A percentile compares a stretch with the other conserved stretches of the same genome.
These are phyloP conservation scores for Candida alai DNA, from an alignment of 805 yeast species.

Conservation along the genomic window DNA sequence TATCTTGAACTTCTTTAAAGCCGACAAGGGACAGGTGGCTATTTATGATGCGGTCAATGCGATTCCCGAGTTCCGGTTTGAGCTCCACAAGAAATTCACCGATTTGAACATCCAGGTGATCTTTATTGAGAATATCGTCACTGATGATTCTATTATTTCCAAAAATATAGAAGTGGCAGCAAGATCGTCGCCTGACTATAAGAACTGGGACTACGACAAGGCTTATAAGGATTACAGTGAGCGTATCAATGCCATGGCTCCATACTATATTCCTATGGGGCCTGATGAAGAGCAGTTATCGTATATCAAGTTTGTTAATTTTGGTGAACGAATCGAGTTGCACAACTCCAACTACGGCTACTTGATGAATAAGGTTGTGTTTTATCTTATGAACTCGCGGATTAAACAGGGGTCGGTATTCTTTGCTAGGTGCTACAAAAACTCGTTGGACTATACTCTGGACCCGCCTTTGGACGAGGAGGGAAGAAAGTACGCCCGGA, in stretches of 20 bases:
- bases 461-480: constrained; percentile 81
- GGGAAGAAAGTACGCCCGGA: constrained; percentile 65
- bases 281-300: constrained; percentile 50
- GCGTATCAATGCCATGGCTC: constrained; percentile 64
- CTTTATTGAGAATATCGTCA: constrained; percentile 84
- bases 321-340: constrained; percentile 79
- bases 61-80: constrained; percentile 59
- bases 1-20: constrained; percentile 64
- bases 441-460: constrained; percentile 55
- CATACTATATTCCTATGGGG: constrained; percentile 69
- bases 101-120: constrained; percentile 66
- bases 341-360: constrained; percentile 85
- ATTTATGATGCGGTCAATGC: constrained; percentile 96
- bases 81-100: constrained; percentile 51
- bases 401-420: constrained; percentile 87
- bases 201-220: constrained; percentile 64
- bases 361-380: constrained; percentile 84
- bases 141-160: constrained; percentile 62
- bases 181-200: constrained; percentile 81
- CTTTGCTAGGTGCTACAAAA: constrained; percentile 76
- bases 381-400: constrained; percentile 86
- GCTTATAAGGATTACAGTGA: constrained; percentile 77
- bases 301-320: constrained; percentile 83
- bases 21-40: constrained; percentile 88
- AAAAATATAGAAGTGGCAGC: constrained; percentile 79